Conservation (phyloP, 768 basidiomycete species). For the Panaeolus cyanescens region DNA sequence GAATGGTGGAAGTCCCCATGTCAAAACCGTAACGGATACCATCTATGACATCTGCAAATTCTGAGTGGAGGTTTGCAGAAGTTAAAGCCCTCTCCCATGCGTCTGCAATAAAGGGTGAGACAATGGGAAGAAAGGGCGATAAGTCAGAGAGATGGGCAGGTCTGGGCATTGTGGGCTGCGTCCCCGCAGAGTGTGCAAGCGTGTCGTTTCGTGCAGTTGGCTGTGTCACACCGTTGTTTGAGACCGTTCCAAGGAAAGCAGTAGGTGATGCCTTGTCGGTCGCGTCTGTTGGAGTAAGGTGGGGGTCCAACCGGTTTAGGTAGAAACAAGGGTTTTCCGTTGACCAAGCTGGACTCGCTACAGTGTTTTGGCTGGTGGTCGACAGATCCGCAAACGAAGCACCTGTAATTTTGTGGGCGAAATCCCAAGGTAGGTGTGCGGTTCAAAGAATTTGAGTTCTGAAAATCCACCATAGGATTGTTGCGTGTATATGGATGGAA, state of each 20-base stretch:
- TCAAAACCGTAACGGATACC: constrained; percentile 38
- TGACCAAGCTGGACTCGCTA: background rate
- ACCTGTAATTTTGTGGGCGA: background rate
- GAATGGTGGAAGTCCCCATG: constrained; percentile 24
- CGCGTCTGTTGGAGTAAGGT: background rate
- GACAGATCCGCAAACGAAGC: background rate
- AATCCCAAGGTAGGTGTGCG: background rate
- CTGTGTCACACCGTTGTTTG: background rate
- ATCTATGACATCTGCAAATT: constrained; percentile 29
- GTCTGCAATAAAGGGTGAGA: constrained; percentile 29
- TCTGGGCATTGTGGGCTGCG: constrained; percentile 26
- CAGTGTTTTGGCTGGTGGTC: background rate
- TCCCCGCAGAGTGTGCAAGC: constrained; percentile 30
- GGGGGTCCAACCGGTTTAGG: constrained; percentile 26
- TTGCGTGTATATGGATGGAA: background rate
- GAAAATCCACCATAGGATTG: no score
- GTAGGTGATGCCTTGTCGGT: background rate
- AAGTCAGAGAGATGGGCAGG: constrained; percentile 22
- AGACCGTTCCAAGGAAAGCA: background rate
- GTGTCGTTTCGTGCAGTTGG: constrained; percentile 15
- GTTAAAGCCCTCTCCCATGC: constrained; percentile 13
- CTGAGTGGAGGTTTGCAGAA: constrained; percentile 15
- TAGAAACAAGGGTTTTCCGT: constrained; percentile 19
- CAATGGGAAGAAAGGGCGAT: constrained; percentile 23
- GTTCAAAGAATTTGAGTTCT: no score